Base-by-base conservation (phyloP, 2,329 filamentous ascomycete species). In the Rhexocercosporidium sp. region DNA sequence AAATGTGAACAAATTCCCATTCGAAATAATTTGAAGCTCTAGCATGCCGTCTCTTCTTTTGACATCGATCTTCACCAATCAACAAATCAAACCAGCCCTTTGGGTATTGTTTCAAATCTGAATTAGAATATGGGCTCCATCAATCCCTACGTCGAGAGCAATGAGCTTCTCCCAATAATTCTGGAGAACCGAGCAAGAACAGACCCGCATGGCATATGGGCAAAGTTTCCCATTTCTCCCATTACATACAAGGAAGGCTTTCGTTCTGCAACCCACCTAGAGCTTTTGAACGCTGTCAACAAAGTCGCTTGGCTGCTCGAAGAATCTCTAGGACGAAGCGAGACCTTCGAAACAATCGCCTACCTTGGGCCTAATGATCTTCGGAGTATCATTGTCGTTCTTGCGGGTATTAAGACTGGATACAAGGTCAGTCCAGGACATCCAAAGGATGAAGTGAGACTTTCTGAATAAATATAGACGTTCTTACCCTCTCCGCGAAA, bases 321-420 rank as follows among this genome's bases (percentile, higher is more conserved):
- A 27, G 34, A 69, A 5, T 27, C 59, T 4, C 31, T 74, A 14
- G 71, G 71, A 2, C 44, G 29, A 25, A 64, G 64, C 41, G 39
- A 68, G 25, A 59, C 66, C 16, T 79, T 79, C 59, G 79, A 79
- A 1, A 82, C 81, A 0, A 76, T 84, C 34, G 79, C 80, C 1
- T 85, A 82, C 70, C 79, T 84, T 62, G 82, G 82, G 14, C 54
- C 54, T 4, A 59, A 59, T 16, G 54, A 59, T 44, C 54, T 59
- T 41, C 54, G 54, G 18, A 39, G 29, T 16, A 37, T 41, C 34
- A 59, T 59, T 41, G 54, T 59, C 29, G 29, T 59, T 16, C 34
- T 59, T 41, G 54, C 34, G 6, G 54, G 54, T 1, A 59, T 59
- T 34, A 59, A 59, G 34, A 22, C 54, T 59, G 54, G 54, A 37